Conservation (phyloP, 2,329 filamentous ascomycete genomes). For the Drechslerella stenobrocha region DNA sequence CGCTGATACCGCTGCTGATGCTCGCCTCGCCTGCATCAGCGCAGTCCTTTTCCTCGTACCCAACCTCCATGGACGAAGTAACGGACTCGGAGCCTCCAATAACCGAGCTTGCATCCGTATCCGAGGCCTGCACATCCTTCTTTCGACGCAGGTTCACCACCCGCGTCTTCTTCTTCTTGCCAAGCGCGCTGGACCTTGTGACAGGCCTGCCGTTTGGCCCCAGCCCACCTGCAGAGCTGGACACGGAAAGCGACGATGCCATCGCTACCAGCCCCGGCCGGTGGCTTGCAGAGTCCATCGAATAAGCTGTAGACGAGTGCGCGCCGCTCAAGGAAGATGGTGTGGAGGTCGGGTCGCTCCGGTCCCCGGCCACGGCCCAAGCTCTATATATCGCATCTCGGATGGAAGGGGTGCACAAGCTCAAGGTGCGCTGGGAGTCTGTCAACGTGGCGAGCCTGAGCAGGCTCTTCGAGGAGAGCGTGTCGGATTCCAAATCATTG, state of each 20-base stretch:
- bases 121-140: slow-evolving; percentile 54
- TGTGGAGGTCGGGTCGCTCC: slow-evolving; percentile 49
- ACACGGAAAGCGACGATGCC: slow-evolving; percentile 40
- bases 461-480: slow-evolving; percentile 95
- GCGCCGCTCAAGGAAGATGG: slow-evolving; percentile 55
- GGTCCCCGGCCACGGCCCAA: slow-evolving; percentile 72
- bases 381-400: slow-evolving; percentile 87
- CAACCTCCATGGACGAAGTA: slow-evolving; percentile 65
- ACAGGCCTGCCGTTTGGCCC: slow-evolving; percentile 48
- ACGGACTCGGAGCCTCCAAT: slow-evolving; percentile 50
- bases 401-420: slow-evolving; percentile 88
- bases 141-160: slow-evolving; percentile 77
- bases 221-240: slow-evolving; percentile 40
- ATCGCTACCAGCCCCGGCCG: slow-evolving; percentile 58
- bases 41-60: slow-evolving; percentile 54
- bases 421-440: slow-evolving; percentile 86
- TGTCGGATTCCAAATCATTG: slow-evolving; percentile 73
- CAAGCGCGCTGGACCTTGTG: slow-evolving; percentile 65
- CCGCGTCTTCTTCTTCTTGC: slow-evolving; percentile 76
- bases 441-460: slow-evolving; percentile 78
- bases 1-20: slow-evolving; percentile 22
- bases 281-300: slow-evolving; percentile 70
- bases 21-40: slow-evolving; percentile 29
- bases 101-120: slow-evolving; percentile 37
- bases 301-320: slow-evolving; percentile 65